These are phyloP conservation scores for Geotrichum australiense DNA, from an alignment of 1,139 yeast species.

Conservation along the genomic window DNA sequence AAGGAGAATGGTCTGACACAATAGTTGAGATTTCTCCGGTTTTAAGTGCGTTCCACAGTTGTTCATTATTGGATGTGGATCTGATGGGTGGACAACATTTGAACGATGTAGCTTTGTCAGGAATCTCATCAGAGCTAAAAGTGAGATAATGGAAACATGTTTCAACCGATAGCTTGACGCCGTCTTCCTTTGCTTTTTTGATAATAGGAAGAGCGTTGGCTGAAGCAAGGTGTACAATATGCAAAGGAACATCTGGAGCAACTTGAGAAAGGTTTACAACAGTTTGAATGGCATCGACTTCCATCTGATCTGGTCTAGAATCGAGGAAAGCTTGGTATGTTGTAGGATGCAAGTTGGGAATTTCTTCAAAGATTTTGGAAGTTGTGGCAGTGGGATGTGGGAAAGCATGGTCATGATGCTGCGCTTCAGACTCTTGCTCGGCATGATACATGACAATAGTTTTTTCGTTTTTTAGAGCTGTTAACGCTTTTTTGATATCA, in stretches of 20 bases:
- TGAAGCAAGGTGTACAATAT: constrained; percentile 85
- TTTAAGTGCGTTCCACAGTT: constrained; percentile 70
- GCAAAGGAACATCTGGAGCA: constrained; percentile 54
- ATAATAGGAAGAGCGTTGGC: constrained; percentile 67
- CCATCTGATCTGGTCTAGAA: constrained; percentile 84
- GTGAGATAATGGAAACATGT: constrained; percentile 90
- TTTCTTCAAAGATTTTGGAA: constrained; percentile 11
- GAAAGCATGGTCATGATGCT: constrained; percentile 40
- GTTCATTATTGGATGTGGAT: constrained; percentile 57
- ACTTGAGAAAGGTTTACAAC: constrained; percentile 56
- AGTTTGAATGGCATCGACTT: constrained; percentile 71
- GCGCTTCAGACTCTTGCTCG: constrained; percentile 62
- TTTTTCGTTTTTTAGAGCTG: constrained; percentile 49
- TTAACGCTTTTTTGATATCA: constrained; percentile 61
- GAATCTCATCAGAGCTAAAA: constrained; percentile 67
- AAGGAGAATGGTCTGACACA: constrained; percentile 93
- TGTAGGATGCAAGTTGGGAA: constrained; percentile 31
- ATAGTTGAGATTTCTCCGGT: constrained; percentile 69
- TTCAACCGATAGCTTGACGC: constrained; percentile 67
- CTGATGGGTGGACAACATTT: constrained; percentile 96
- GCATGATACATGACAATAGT: constrained; percentile 91
- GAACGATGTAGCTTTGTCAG: constrained; percentile 69
- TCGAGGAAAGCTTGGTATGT: constrained; percentile 69
- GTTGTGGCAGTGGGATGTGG: constrained; percentile 26
- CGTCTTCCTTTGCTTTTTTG: constrained; percentile 55